Evolutionary conservation across 768 basidiomycete species (phyloP), one percentile per base, ranked within the genome.

Genomic region (Suillus hirtellus): DNA sequence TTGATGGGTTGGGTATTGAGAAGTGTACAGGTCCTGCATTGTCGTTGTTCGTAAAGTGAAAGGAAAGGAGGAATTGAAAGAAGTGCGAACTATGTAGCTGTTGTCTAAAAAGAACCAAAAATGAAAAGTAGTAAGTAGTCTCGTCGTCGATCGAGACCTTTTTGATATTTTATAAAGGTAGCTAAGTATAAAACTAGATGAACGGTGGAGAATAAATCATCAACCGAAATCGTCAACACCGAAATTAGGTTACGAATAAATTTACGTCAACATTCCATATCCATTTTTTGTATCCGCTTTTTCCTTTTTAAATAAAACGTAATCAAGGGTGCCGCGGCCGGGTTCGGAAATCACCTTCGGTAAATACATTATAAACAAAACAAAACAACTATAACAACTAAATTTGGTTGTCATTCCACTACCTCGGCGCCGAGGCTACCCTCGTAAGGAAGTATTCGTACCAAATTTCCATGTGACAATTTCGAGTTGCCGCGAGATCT

Each of bases 21-120:
- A 74, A 72, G 80, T 78, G 72, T 78, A 81, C 78, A 81, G 77
- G 77, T 81, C 80, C 68, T 81, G 79, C 77, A 77, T 80, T 60
- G 77, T 75, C 73, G 73, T 75, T 70, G 78, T 74, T 52, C 50
- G 50, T 52, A 73, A 75, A 76, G 72, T 71, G 74, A 70, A 70
- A 70, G 70, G 61, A 68, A 66, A 54, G 71, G 78, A 63, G 64
- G 75, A 71, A 60, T 71, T 70, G 70, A 63, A 47, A 64, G 62
- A 64, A 70, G 68, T 67, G 72, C 70, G 73, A 77, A 71, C 68
- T 64, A 68, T 67, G 72, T 71, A 63, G 67, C 21, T 49, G 64
- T 71, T 63, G 67, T 66, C 67, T 63, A 68, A 66, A 62, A 68
- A 68, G 70, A 63, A 67, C 63, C 60, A 60, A 59, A 46, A 63